phyloP scores from a whole-genome alignment of 2,329 filamentous ascomycete species.

The Clarireedia homoeocarpa region DNA sequence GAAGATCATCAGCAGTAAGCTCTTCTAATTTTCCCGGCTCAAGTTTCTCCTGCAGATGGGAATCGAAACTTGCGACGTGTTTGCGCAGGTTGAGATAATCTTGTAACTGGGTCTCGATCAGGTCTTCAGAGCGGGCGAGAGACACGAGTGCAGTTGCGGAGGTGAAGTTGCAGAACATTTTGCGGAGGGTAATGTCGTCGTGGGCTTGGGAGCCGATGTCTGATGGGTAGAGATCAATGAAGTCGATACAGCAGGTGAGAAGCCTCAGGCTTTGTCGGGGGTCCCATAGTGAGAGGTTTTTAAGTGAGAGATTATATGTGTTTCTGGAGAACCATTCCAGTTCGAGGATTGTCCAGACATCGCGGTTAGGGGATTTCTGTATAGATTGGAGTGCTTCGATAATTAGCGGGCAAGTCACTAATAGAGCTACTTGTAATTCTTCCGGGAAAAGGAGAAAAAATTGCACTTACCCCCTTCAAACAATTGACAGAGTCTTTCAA shows the following conservation, averaged over 20 bases:
- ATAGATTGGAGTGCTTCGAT: conserved; percentile 29
- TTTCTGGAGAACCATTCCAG: conserved; percentile 80
- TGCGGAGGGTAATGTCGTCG: conserved; percentile 48
- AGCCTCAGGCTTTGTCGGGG: conserved; percentile 49
- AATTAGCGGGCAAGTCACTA: not conserved
- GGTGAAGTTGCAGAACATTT: conserved; percentile 66
- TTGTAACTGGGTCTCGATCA: conserved; percentile 44
- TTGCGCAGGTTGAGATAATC: conserved; percentile 54
- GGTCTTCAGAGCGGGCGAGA: conserved; percentile 44
- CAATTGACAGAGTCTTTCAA: conserved; percentile 46
- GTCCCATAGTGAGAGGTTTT: conserved; percentile 48
- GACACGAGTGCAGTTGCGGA: conserved; percentile 43
- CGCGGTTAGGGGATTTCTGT: conserved; percentile 32
- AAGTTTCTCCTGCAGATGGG: conserved; percentile 33
- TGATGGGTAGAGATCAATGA: conserved; percentile 44
- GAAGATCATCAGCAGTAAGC: conserved; percentile 43
- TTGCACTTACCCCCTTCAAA: conserved; percentile 40
- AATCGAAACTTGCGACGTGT: conserved; percentile 53
- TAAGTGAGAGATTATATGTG: conserved; percentile 69
- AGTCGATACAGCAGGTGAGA: conserved; percentile 42
- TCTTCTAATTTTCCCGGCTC: conserved; percentile 33
- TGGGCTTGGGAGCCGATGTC: conserved; percentile 35
- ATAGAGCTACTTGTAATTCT: not conserved
- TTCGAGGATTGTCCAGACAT: conserved; percentile 53
- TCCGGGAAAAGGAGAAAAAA: not conserved